Conservation (phyloP, 768 basidiomycete genomes). For the Xerocomellus intermedius region DNA sequence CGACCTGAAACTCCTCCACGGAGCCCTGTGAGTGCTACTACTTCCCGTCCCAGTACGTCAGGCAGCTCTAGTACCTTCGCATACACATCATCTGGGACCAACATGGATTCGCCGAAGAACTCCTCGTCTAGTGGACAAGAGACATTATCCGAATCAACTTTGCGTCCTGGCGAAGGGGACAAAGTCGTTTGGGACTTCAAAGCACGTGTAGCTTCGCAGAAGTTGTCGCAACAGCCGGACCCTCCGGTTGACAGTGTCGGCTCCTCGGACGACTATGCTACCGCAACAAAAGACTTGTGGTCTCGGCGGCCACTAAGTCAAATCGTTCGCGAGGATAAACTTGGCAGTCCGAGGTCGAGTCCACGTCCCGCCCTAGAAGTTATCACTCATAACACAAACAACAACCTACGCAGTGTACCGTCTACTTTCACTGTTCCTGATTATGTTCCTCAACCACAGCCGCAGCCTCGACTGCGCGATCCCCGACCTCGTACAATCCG, state of each 20-base stretch:
- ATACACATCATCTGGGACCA: conserved; percentile 30
- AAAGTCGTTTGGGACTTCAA: conserved; percentile 32
- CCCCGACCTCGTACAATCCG: conserved; percentile 27
- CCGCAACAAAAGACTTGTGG: conserved; percentile 31
- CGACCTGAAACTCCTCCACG: conserved; percentile 54
- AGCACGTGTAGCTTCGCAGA: conserved; percentile 17
- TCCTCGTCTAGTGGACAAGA: conserved; percentile 33
- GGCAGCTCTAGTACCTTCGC: conserved; percentile 29
- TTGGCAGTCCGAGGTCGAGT: conserved; percentile 16
- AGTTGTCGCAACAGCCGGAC: conserved; percentile 17
- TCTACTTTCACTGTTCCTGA: conserved; percentile 22
- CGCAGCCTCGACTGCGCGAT: conserved; percentile 16
- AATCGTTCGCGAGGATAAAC: conserved; percentile 21
- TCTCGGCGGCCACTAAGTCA: conserved; percentile 34
- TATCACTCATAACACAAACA: conserved; percentile 22
- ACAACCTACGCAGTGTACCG: conserved; percentile 12
- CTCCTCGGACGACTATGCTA: conserved; percentile 30
- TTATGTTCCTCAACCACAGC: conserved; percentile 13
- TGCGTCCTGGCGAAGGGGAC: conserved; percentile 33
- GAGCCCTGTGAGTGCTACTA: conserved; percentile 58
- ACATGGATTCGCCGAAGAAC: conserved; percentile 22
- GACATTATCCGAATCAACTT: conserved; percentile 33
- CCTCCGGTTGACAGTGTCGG: conserved; percentile 18
- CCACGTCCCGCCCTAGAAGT: conserved; percentile 34
- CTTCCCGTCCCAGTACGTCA: conserved; percentile 40